A percentile compares a stretch with the other conserved stretches of the same genome.
Conservation (phyloP, 768 basidiomycete genomes). For the Lactifluus rugatus region DNA sequence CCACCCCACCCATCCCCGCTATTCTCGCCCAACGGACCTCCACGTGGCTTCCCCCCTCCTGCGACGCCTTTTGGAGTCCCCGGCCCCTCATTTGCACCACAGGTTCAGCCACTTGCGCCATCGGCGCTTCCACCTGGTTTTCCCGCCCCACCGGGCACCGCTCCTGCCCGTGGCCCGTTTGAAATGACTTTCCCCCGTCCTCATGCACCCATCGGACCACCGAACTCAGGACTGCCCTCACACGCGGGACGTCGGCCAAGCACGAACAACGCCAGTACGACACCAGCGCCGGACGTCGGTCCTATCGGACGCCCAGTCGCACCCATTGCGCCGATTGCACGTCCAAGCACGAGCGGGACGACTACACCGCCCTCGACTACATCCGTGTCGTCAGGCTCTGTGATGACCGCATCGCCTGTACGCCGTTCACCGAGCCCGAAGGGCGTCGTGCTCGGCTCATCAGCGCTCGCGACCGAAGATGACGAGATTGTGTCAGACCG, state of each 20-base stretch:
- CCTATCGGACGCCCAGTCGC: constrained; percentile 35
- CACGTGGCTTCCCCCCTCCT: constrained; percentile 36
- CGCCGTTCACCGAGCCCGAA: constrained; percentile 49
- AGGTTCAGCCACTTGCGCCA: constrained; percentile 40
- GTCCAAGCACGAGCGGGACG: constrained; percentile 38
- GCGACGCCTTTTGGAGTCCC: constrained; percentile 36
- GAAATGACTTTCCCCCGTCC: constrained; percentile 43
- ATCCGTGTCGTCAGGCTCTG: not conserved
- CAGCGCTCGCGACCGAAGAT: constrained; percentile 68
- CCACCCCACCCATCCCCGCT: constrained; percentile 23
- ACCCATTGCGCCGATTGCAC: constrained; percentile 69
- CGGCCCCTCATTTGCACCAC: constrained; percentile 36
- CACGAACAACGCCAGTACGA: constrained; percentile 49
- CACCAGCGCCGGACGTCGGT: constrained; percentile 32
- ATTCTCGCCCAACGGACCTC: constrained; percentile 36
- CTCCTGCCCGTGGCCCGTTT: constrained; percentile 31
- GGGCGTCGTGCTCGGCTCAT: constrained; percentile 56
- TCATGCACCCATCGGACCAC: constrained; percentile 45
- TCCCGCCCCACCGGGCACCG: constrained; percentile 28
- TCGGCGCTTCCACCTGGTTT: constrained; percentile 48
- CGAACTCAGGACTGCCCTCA: constrained; percentile 38
- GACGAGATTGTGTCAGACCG: constrained; percentile 62
- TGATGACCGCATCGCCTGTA: constrained; percentile 40
- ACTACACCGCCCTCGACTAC: constrained; percentile 41
- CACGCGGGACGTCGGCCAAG: constrained; percentile 35